Conservation (phyloP, 805 yeast species). For the Babjeviella inositovora region DNA sequence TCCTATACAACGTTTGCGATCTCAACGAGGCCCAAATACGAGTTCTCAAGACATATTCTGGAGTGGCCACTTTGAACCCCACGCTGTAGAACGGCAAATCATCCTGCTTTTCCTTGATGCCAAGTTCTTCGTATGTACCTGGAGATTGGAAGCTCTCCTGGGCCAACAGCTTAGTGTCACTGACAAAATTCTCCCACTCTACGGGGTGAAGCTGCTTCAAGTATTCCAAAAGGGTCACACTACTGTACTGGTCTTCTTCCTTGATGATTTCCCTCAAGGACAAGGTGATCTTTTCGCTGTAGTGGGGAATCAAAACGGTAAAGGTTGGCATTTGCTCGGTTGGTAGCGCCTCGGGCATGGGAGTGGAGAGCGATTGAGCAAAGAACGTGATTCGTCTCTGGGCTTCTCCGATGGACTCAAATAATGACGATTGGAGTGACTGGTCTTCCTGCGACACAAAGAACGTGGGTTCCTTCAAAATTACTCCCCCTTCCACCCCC, state of each 20-base stretch:
- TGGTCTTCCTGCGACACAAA: constrained; percentile 77
- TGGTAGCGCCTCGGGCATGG: constrained; percentile 61
- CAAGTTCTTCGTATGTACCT: constrained; percentile 16
- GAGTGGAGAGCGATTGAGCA: constrained; percentile 80
- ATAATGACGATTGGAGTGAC: constrained; percentile 36
- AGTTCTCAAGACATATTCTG: constrained; percentile 27
- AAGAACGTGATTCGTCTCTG: constrained; percentile 73
- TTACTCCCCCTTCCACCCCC: constrained; percentile 18
- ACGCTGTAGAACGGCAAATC: constrained; percentile 28
- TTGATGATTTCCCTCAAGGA: constrained; percentile 66
- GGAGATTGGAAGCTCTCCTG: constrained; percentile 22
- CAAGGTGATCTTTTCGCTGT: constrained; percentile 65
- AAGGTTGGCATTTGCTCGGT: constrained; percentile 64
- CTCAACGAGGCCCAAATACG: constrained; percentile 30
- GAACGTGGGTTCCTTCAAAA: constrained; percentile 56
- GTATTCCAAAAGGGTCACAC: constrained; percentile 37
- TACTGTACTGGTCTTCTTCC: constrained; percentile 48
- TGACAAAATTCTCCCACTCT: constrained; percentile 41
- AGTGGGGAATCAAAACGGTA: constrained; percentile 78
- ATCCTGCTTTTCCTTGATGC: too few relatives aligned
- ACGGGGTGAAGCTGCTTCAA: constrained; percentile 37
- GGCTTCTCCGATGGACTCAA: constrained; percentile 58
- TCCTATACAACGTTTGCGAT: constrained; percentile 27
- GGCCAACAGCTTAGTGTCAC: constrained; percentile 36
- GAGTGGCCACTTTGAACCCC: constrained; percentile 29